These are phyloP conservation scores for Penicillium sp. DNA, from an alignment of 2,329 filamentous ascomycete genomes.

Conservation along the genomic window DNA sequence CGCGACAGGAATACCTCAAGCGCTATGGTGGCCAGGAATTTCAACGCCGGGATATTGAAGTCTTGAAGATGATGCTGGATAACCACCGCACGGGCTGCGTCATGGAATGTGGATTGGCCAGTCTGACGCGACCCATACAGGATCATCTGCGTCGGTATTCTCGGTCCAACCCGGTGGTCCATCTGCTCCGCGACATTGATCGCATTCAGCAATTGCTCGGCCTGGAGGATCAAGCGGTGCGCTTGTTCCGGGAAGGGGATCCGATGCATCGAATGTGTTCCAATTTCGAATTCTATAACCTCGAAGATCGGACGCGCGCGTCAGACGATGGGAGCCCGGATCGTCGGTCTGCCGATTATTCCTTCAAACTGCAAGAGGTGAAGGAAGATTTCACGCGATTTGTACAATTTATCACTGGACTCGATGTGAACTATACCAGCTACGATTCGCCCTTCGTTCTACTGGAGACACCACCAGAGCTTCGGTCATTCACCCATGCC, in stretches of 20 bases:
- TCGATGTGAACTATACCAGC: constrained; percentile 52
- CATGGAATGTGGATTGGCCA: constrained; percentile 46
- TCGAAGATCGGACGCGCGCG: constrained; percentile 44
- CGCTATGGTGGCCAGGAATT: constrained; percentile 43
- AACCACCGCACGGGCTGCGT: constrained; percentile 44
- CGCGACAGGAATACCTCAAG: constrained; percentile 45
- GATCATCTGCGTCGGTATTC: constrained; percentile 41
- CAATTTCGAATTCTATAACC: constrained; percentile 49
- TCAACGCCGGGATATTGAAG: constrained; percentile 44
- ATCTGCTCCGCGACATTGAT: constrained; percentile 43
- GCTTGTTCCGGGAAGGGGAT: constrained; percentile 46
- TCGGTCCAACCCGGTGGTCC: constrained; percentile 42
- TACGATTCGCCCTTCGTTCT: constrained; percentile 62
- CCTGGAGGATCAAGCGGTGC: constrained; percentile 45
- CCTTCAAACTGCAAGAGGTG: constrained; percentile 52
- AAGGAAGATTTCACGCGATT: constrained; percentile 62
- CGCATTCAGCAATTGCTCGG: constrained; percentile 44
- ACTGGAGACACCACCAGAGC: constrained; percentile 58
- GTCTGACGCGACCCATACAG: constrained; percentile 44
- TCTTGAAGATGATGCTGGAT: constrained; percentile 45
- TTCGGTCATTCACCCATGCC: constrained; percentile 50
- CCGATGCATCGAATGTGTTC: constrained; percentile 49
- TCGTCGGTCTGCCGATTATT: constrained; percentile 47
- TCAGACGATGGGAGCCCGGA: constrained; percentile 41
- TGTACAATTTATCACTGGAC: constrained; percentile 58